phyloP scores from a whole-genome alignment of 2,329 filamentous ascomycete genomes.

The Colletotrichum trifolii region DNA sequence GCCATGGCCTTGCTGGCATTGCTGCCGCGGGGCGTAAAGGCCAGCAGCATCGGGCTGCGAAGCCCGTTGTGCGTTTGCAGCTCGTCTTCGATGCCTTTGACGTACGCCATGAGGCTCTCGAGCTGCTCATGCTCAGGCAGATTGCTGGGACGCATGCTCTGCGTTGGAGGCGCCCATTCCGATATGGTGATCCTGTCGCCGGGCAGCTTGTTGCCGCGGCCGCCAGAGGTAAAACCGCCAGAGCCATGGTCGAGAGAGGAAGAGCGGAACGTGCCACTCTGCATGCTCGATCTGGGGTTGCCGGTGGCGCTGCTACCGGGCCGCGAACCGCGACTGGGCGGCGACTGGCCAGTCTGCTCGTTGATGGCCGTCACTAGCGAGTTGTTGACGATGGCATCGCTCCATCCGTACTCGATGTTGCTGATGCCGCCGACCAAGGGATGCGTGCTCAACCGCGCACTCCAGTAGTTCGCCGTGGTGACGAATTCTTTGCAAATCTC shows the following conservation, averaged over 20 bases:
- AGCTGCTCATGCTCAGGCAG: conserved; percentile 85
- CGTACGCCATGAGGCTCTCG: conserved; percentile 78
- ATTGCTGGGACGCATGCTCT: conserved; percentile 88
- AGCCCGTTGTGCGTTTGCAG: conserved; percentile 89
- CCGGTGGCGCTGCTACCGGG: conserved; percentile 62
- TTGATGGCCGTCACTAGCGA: conserved; percentile 64
- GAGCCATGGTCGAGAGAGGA: conserved; percentile 71
- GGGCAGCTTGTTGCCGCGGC: conserved; percentile 70
- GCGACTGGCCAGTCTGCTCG: conserved; percentile 51
- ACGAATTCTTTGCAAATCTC: conserved; percentile 97
- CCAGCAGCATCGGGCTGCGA: conserved; percentile 85
- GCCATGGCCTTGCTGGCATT: conserved; percentile 88
- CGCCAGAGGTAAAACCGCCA: conserved; percentile 46
- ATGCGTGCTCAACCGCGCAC: conserved; percentile 91
- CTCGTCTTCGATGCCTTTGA: conserved; percentile 86
- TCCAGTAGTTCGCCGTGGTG: conserved; percentile 96
- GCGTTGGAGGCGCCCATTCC: conserved; percentile 89
- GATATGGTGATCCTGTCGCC: conserved; percentile 87
- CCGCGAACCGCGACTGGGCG: conserved; percentile 51
- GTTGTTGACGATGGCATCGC: conserved; percentile 80
- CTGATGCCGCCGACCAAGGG: conserved; percentile 92
- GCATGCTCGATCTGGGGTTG: conserved; percentile 55
- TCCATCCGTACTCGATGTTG: conserved; percentile 98
- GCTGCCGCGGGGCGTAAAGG: conserved; percentile 85
- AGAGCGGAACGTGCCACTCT: conserved; percentile 63